A percentile compares a stretch with the other conserved stretches of the same genome.
Evolutionary conservation across 1,284 basidiomycete species (phyloP).

Genomic region (Moesziomyces antarcticus): DNA sequence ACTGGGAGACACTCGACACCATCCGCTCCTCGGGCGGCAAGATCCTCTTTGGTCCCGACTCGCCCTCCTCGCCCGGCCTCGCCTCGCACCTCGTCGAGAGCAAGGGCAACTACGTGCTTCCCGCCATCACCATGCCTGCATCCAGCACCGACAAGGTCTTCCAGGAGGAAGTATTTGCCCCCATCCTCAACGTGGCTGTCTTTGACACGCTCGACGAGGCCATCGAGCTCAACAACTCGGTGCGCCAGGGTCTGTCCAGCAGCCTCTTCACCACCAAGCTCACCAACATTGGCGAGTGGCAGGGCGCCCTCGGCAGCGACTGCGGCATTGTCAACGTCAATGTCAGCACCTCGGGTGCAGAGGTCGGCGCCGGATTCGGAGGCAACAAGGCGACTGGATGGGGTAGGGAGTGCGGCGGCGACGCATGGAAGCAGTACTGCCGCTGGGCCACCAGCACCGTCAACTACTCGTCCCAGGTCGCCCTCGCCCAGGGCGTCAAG

Average conservation of each 20-base stretch:
- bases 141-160: slow-evolving; percentile 75
- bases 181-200: slow-evolving; percentile 84
- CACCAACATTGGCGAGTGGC: slow-evolving; percentile 54
- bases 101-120: slow-evolving; percentile 85
- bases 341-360: slow-evolving; percentile 91
- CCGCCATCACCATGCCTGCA: slow-evolving; percentile 80
- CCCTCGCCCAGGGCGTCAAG: slow-evolving; percentile 89
- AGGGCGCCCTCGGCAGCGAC: slow-evolving; percentile 49
- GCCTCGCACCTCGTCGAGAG: slow-evolving; percentile 7
- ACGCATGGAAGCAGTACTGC: slow-evolving; percentile 87
- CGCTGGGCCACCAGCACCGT: slow-evolving; percentile 82
- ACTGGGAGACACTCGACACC: slow-evolving; percentile 75
- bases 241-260: slow-evolving; percentile 88
- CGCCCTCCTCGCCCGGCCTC: slow-evolving; percentile 69
- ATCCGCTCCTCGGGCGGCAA: slow-evolving; percentile 78
- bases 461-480: slow-evolving; percentile 88
- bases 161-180: slow-evolving; percentile 85
- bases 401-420: slow-evolving; percentile 96
- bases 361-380: slow-evolving; percentile 90
- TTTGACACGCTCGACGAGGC: slow-evolving; percentile 91
- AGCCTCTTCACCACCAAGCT: slow-evolving; percentile 80
- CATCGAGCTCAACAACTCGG: slow-evolving; percentile 89
- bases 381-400: slow-evolving; percentile 86
- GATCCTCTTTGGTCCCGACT: slow-evolving; percentile 78
- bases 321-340: slow-evolving; percentile 62